A percentile compares a stretch with the other conserved stretches of the same genome.
phyloP scores from a whole-genome alignment of 768 basidiomycete species.

The Termitomyces sp. region DNA sequence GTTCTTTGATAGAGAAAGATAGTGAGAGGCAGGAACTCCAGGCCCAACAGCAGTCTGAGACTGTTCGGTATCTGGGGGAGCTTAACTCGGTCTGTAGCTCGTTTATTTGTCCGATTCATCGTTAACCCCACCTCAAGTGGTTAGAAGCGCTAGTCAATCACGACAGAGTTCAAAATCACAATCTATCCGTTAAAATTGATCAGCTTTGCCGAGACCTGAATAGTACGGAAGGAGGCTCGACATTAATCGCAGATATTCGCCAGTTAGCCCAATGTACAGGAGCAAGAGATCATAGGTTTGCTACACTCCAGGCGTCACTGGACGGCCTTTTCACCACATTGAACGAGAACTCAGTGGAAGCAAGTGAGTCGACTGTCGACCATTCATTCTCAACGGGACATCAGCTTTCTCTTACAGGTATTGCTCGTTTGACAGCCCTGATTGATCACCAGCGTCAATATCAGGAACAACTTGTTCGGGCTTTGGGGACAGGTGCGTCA shows the following conservation, averaged over 20 bases:
- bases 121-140: constrained; percentile 47
- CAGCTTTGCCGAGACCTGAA: constrained; percentile 54
- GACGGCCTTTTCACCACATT: constrained; percentile 29
- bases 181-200: constrained; percentile 53
- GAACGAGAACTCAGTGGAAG: constrained; percentile 14
- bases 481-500: constrained; percentile 53
- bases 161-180: constrained; percentile 67
- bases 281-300: constrained; percentile 29
- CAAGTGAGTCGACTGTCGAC: constrained; percentile 9
- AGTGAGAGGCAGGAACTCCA: constrained; percentile 41
- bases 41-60: constrained; percentile 66
- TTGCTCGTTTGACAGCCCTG: constrained; percentile 39
- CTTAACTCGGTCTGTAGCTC: constrained; percentile 51
- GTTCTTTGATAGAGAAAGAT: constrained; percentile 41
- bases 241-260: constrained; percentile 30
- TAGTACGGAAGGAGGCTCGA: constrained; percentile 15
- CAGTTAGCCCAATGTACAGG: constrained; percentile 27
- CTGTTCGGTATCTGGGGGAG: constrained; percentile 73
- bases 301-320: constrained; percentile 33
- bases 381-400: neutral
- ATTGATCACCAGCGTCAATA: constrained; percentile 68
- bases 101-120: neutral
- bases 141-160: constrained; percentile 77
- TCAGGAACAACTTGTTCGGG: constrained; percentile 64
- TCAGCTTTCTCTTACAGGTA: neutral